These are phyloP conservation scores for Fusarium multiceps DNA, from an alignment of 2,329 filamentous ascomycete species.

Conservation along the genomic window DNA sequence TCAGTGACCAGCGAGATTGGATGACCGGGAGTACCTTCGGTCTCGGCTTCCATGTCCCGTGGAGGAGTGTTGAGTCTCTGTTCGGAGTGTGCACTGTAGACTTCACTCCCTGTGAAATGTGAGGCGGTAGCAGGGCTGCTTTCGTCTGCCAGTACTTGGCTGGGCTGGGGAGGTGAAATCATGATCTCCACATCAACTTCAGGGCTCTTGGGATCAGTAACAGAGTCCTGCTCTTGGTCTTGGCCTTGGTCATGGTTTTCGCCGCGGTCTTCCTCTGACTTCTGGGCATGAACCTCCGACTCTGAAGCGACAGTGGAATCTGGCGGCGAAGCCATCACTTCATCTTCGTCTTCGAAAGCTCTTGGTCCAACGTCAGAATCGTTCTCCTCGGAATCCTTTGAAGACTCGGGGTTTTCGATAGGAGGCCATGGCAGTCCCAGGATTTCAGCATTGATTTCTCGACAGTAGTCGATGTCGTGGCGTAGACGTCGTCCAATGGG, in stretches of 20 bases:
- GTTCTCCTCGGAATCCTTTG: background rate
- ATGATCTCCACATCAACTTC: background rate
- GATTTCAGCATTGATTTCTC: constrained; percentile 50
- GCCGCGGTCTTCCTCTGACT: background rate
- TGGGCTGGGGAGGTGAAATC: background rate
- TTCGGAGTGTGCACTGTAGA: background rate
- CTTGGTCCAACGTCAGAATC: background rate
- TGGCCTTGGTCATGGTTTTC: background rate
- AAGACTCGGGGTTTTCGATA: constrained; percentile 2
- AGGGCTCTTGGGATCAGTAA: background rate
- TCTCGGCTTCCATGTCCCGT: background rate
- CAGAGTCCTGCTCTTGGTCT: background rate
- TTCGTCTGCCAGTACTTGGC: background rate
- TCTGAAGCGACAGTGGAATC: too few relatives aligned
- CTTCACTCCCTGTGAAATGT: background rate
- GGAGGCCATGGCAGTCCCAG: constrained; percentile 47
- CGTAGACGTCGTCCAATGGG: constrained; percentile 52
- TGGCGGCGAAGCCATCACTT: background rate
- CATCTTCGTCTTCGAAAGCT: background rate
- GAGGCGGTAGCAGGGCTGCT: background rate
- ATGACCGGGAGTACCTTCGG: background rate
- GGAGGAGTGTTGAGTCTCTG: background rate
- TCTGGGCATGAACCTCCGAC: background rate
- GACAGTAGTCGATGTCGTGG: constrained; percentile 50
- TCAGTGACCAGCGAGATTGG: background rate